A percentile compares a stretch with the other conserved stretches of the same genome.
These are phyloP conservation scores for Sugiyamaella boreocaroliniensis DNA, from an alignment of 805 yeast genomes.

Conservation along the genomic window DNA sequence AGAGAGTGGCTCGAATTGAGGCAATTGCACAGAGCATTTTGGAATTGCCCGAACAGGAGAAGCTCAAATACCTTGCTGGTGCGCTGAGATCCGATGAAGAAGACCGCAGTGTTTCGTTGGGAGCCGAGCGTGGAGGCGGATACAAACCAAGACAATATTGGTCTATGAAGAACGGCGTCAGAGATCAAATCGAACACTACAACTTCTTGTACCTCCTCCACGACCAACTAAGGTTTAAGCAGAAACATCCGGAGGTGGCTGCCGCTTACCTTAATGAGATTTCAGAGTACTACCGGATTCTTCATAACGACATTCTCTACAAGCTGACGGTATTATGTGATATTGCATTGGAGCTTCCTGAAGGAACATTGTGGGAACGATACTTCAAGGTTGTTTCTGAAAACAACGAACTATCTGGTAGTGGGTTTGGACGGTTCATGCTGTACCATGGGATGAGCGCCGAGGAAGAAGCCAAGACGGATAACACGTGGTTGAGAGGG, in stretches of 20 bases:
- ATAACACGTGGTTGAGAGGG: slow-evolving; percentile 41
- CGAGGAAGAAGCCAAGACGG: slow-evolving; percentile 30
- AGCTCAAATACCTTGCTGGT: slow-evolving; percentile 37
- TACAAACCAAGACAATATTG: slow-evolving; percentile 45
- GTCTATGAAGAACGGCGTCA: slow-evolving; percentile 39
- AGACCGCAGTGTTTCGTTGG: slow-evolving; percentile 28
- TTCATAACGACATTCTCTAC: slow-evolving; percentile 36
- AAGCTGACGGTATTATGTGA: slow-evolving; percentile 39
- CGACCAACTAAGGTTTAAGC: slow-evolving; percentile 27
- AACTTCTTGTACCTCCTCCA: slow-evolving; percentile 39
- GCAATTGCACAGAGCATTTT: slow-evolving; percentile 39
- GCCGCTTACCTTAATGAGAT: slow-evolving; percentile 37
- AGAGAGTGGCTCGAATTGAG: slow-evolving; percentile 32
- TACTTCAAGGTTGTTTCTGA: slow-evolving; percentile 33
- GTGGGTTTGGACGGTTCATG: slow-evolving; percentile 37
- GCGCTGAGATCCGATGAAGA: slow-evolving; percentile 31
- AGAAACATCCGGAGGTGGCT: slow-evolving; percentile 38
- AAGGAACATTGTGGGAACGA: slow-evolving; percentile 37
- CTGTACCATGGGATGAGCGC: slow-evolving; percentile 33
- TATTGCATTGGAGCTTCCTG: slow-evolving; percentile 41
- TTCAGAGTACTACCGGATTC: slow-evolving; percentile 32
- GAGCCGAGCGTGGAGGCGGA: slow-evolving; percentile 44
- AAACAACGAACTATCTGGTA: slow-evolving; percentile 34
- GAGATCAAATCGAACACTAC: slow-evolving; percentile 41
- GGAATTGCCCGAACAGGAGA: slow-evolving; percentile 37